Evolutionary conservation across 2,329 filamentous ascomycete species (phyloP), one percentile per base, ranked within the genome.

Genomic region (Xylariomycetidae sp.): DNA sequence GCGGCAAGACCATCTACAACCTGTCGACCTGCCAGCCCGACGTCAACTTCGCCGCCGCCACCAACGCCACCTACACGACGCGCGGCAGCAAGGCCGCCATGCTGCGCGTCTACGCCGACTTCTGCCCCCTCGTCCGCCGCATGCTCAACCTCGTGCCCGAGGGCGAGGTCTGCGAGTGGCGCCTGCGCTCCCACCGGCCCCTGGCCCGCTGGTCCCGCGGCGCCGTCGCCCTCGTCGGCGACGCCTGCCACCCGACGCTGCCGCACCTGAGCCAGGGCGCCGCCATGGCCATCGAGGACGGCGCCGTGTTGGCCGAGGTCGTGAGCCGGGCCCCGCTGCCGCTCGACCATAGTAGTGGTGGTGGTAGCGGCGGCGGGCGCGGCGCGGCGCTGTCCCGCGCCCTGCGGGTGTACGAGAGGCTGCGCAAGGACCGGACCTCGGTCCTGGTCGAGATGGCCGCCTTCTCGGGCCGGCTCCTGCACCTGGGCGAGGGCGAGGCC

Each of bases 271-370:
- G 72, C 27, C 78, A 84, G 57, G 80, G 81, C 23, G 79, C 80
- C 9, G 78, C 80, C 7, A 80, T 81, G 64, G 77, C 79, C 7
- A 77, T 82, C 30, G 80, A 85, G 53, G 80, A 85, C 46, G 79
- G 73, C 2, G 77, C 73, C 4, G 72, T 77, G 3, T 55, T 83
- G 13, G 74, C 71, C 27, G 72, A 74, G 43, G 67, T 51, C 3
- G 57, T 81, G 16, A 56, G 57, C 31, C 54, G 56, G 22, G 57
- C 64, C 41, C 60, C 63, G 12, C n/a, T n/a, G n/a, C n/a, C n/a
- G n/a, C n/a, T n/a, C n/a, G n/a, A n/a, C n/a, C n/a, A n/a, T n/a
- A n/a, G n/a, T n/a, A n/a, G n/a, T n/a, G n/a, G n/a, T n/a, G n/a
- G n/a, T n/a, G n/a, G n/a, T n/a, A 36, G 39, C 29, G 45, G 45